Evolutionary conservation across 768 basidiomycete species (phyloP), one percentile per base, ranked within the genome.

Genomic region (Mycena vitilis): DNA sequence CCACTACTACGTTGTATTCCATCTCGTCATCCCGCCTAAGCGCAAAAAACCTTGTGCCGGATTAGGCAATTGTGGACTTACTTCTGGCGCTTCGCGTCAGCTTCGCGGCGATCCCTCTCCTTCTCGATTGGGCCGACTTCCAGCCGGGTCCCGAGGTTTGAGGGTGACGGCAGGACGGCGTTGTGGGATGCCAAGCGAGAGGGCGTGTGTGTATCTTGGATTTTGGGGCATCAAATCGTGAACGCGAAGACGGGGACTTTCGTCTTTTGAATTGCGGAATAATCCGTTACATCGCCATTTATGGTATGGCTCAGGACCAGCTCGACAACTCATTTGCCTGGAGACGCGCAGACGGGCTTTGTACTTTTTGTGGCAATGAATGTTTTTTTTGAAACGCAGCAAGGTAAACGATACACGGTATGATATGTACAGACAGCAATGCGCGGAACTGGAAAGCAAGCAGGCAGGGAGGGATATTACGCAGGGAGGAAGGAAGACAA

Each of bases 31-130:
- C 40, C 40, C 15, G 49, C 30, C 30, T 30, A 30, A 22, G 30
- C 11, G 15, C 22, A 11, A 25, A 53, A 54, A 25, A 36, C 36
- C 53, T 54, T 54, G 53, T 54, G 5, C 53, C 53, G n/a, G 20
- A 54, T 54, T 54, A 54, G 53, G 53, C 20, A 38, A 54, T 54
- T 54, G 36, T 18, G 30, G 36, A 54, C 36, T 38, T 52, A 45
- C 44, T 45, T 45, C 44, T 18, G 9, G 15, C 48, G 36, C 53
- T 34, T 38, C 36, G 3, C 53, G 53, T n/a, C 53, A 10, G 36
- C 53, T 34, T 38, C 36, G 3, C 53, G 53, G 36, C 53, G 20
- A 38, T 54, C 53, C 34, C 10, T 20, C 30, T 49, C 48, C 48
- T 12, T 30, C 16, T 13, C 5, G 25, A 25, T 30, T 15, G 44